A percentile compares a stretch with the other conserved stretches of the same genome.
Conservation (phyloP, 306 rosid genomes). For the Astragalus membranaceus region DNA sequence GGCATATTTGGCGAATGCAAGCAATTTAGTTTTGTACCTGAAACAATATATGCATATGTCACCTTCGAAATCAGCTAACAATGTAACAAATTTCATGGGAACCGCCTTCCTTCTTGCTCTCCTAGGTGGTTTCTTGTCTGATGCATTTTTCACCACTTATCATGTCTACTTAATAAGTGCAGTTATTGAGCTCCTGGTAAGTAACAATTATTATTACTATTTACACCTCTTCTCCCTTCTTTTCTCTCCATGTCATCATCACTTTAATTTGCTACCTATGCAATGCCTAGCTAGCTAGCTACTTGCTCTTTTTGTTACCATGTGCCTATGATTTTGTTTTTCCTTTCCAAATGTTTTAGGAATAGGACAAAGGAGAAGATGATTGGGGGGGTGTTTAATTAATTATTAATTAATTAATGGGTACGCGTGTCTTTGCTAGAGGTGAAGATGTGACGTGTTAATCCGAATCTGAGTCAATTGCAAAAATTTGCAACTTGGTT, state of each 20-base stretch:
- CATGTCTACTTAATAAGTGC: slow-evolving; percentile 81
- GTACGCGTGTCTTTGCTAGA: slow-evolving; percentile 23
- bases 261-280: not conserved
- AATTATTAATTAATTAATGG: not conserved
- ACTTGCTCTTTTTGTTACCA: not conserved
- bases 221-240: not conserved
- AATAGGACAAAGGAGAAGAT: not conserved
- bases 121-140: slow-evolving; percentile 88
- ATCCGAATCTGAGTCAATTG: not conserved
- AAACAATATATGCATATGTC: slow-evolving; percentile 65
- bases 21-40: slow-evolving; percentile 78
- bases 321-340: not conserved
- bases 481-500: too few species aligned
- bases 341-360: not conserved
- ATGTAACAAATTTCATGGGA: slow-evolving; percentile 96
- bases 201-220: not conserved
- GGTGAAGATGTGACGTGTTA: not conserved
- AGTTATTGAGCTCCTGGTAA: slow-evolving; percentile 71
- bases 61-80: slow-evolving; percentile 75
- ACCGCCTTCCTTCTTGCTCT: slow-evolving; percentile 93
- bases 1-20: slow-evolving; percentile 87
- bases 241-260: not conserved
- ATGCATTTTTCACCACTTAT: slow-evolving; percentile 78
- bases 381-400: not conserved
- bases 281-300: not conserved